Evolutionary conservation across 164 flowering plant species (phyloP).

Genomic region (Magnolia officinalis): DNA sequence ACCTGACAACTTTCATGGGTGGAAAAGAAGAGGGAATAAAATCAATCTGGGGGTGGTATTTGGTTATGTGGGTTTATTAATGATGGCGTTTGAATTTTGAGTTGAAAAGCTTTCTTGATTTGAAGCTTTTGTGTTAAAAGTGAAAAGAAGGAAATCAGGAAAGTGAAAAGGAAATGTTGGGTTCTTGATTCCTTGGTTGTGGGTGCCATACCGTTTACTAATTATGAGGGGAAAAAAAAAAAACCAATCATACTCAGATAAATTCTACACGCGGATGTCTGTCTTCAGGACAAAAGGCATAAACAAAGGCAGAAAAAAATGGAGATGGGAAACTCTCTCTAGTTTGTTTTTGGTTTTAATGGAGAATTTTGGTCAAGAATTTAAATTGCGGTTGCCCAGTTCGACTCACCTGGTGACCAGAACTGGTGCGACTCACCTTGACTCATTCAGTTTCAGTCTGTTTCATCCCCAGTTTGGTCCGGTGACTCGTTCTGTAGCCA

Average conservation of each 20-base stretch:
- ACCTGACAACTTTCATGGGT: constrained; percentile 1
- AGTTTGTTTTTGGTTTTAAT: constrained; percentile 8
- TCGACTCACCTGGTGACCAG: too few species aligned
- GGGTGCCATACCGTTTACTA: neutral
- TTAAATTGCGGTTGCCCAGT: too few species aligned
- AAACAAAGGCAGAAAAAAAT: too few species aligned
- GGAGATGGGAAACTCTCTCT: too few species aligned
- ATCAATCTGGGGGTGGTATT: neutral
- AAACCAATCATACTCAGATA: too few species aligned
- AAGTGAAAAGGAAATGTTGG: neutral
- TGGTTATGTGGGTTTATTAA: neutral
- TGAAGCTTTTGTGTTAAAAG: neutral
- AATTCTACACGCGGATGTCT: too few species aligned
- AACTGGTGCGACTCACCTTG: neutral
- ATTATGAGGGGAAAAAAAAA: neutral
- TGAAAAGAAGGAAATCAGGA: neutral
- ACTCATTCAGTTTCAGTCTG: neutral
- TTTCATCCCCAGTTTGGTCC: neutral
- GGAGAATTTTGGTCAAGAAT: constrained; percentile 6
- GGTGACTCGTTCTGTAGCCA: too few species aligned
- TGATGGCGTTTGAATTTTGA: neutral
- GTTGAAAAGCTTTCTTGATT: neutral
- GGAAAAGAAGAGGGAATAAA: neutral
- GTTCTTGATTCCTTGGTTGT: neutral
- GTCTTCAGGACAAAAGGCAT: too few species aligned